These are phyloP conservation scores for Coffea canephora DNA, from an alignment of 257 asterid species.

Conservation along the genomic window DNA sequence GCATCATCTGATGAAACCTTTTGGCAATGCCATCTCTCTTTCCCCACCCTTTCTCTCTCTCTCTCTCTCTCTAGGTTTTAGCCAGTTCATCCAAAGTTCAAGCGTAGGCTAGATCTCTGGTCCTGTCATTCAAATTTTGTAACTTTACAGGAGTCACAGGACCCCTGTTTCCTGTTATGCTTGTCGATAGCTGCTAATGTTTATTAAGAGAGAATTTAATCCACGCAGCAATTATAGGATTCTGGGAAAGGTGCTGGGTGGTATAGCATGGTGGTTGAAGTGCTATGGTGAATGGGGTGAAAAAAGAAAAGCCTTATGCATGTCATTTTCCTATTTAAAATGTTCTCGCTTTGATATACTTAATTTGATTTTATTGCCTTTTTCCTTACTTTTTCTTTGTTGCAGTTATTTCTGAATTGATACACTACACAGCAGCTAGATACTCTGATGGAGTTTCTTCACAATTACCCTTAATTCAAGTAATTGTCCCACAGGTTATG, in stretches of 20 bases:
- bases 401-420: slow-evolving; percentile 93
- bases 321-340: neutral
- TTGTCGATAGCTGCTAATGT: neutral
- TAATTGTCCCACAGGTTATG: slow-evolving; percentile 90
- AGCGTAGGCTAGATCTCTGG: neutral
- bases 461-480: slow-evolving; percentile 90
- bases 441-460: slow-evolving; percentile 61
- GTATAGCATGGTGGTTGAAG: neutral
- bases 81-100: neutral
- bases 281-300: neutral
- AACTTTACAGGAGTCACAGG: neutral
- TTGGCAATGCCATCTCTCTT: neutral
- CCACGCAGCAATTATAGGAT: neutral
- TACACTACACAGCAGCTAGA: slow-evolving; percentile 81
- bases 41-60: neutral
- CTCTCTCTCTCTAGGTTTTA: neutral
- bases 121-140: neutral
- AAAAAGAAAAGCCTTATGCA: neutral
- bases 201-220: neutral
- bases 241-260: neutral
- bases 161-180: neutral
- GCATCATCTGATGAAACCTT: neutral
- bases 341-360: neutral
- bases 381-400: slow-evolving; percentile 6
- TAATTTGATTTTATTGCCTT: slow-evolving; percentile 17